Evolutionary conservation across 73 alveolate species (phyloP), one percentile per base, ranked within the genome.

Genomic region (Paramecium sonneborni): DNA sequence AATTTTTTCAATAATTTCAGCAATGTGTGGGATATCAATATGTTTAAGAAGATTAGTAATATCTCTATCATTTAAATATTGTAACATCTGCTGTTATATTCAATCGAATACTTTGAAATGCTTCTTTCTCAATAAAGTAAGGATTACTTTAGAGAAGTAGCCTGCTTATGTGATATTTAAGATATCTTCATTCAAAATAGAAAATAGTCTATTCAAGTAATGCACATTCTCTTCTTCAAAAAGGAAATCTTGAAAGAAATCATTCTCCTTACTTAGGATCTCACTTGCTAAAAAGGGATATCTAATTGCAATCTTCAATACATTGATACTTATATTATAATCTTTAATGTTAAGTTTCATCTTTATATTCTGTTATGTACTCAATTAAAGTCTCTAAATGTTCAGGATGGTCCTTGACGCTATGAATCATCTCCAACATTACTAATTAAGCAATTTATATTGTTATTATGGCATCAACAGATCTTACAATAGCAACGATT

Each of bases 241-340:
- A 28, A 72, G 44, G 62, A 72, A 72, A n/a, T 72, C 86, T 72
- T 35, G 14, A 72, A 72, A 72, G 55, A 72, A 35, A 15, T 72
- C 86, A 38, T 72, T 72, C 26, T 72, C 86, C 26, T 38, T 72
- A 20, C 86, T 72, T 30, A 72, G 35, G 55, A 72, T 72, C 44
- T 72, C 86, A 37, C 86, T 72, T 38, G 86, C 52, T 72, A 72
- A 21, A 37, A 72, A 72, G 52, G 86, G 86, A 38, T 35, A 72
- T 72, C 86, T 72, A 62, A 18, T 72, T 10, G 56, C 35, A 14
- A 32, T 30, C 44, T 67, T 67, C 14, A 14, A 67, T 30, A 72
- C n/a, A 72, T 8, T 34, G 8, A 35, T 72, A 72, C 86, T 72
- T 72, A 37, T 72, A 72, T 35, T 34, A 72, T 34, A 21, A 2